Evolutionary conservation across 768 basidiomycete species (phyloP).

Genomic region (Calvatia gigantea): DNA sequence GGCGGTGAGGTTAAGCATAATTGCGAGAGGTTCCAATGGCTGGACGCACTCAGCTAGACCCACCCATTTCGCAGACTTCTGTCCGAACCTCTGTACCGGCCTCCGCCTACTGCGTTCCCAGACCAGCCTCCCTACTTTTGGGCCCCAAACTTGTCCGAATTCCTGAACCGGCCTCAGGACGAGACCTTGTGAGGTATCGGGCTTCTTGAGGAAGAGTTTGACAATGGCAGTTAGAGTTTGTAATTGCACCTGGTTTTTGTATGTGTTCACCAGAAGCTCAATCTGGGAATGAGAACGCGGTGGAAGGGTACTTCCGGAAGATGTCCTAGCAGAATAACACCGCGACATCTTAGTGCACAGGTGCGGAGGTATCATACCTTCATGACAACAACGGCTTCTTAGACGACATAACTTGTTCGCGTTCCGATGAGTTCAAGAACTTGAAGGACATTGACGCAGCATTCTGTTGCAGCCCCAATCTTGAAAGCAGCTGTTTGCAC

Average conservation of each 20-base stretch:
- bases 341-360: not conserved
- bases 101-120: slow-evolving; percentile 91
- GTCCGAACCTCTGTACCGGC: no score
- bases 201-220: slow-evolving; percentile 94
- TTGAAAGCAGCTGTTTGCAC: slow-evolving; percentile 96
- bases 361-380: slow-evolving; percentile 54
- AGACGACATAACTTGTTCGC: slow-evolving; percentile 94
- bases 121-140: slow-evolving; percentile 95
- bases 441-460: slow-evolving; percentile 92
- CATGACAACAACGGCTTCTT: slow-evolving; percentile 98
- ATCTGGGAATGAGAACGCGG: slow-evolving; percentile 92
- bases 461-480: slow-evolving; percentile 88
- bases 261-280: slow-evolving; percentile 85
- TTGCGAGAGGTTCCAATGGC: no score
- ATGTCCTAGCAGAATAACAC: slow-evolving; percentile 66
- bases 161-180: slow-evolving; percentile 91
- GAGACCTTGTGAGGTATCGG: slow-evolving; percentile 86
- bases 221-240: slow-evolving; percentile 93
- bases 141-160: slow-evolving; percentile 95
- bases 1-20: no score
- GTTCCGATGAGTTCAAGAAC: slow-evolving; percentile 92
- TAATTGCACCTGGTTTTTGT: slow-evolving; percentile 69
- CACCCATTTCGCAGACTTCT: no score
- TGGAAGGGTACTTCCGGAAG: slow-evolving; percentile 95
- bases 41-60: no score